Base-by-base conservation (phyloP, 768 basidiomycete genomes). In the Psilocybe cyanescens region DNA sequence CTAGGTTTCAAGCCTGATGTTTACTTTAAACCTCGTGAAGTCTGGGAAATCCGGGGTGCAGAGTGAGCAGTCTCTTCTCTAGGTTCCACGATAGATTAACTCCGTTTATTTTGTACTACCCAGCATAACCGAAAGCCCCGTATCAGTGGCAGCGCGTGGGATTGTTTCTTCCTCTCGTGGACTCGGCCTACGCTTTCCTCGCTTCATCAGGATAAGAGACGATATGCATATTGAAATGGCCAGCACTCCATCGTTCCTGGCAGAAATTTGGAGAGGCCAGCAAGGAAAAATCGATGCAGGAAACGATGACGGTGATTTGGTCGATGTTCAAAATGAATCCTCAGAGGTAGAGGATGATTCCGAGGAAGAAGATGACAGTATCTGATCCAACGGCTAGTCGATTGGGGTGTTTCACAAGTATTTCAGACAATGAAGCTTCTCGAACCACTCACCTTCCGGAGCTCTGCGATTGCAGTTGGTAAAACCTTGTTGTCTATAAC, bases 41-140 rank as follows among this genome's bases (percentile, higher is more conserved):
- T 95, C 14, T 97, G 95, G 95, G 95, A 97, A 76, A 91, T 97
- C 59, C 83, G 86, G 29, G 88, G 89, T 41, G 89, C 90, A 61
- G 87, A 91, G 89, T 86, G 64, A 71, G 80, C n/a, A 33, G 24
- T 41, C 47, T 6, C 9, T 47, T 28, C 30, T 50, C 5, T 29
- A 7, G 16, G n/a, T 16, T 55, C 17, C 33, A 24, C 24, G 24
- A 24, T 24, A 24, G 24, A 24, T 24, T 24, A 24, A 24, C 24
- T 24, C 24, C 24, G 24, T 24, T 24, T 24, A 24, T 24, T 24
- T 24, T 24, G 24, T 24, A 24, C 24, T 24, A 24, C 24, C 24
- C 24, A 92, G 90, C 68, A 83, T 95, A 65, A 94, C 94, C 2
- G 75, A 93, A 62, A 94, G 93, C 47, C 95, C 94, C 0, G 86